A percentile compares a stretch with the other conserved stretches of the same genome.
These are phyloP conservation scores for Saprolegnia diclina DNA, from an alignment of 352 stramenopile genomes.

Conservation along the genomic window DNA sequence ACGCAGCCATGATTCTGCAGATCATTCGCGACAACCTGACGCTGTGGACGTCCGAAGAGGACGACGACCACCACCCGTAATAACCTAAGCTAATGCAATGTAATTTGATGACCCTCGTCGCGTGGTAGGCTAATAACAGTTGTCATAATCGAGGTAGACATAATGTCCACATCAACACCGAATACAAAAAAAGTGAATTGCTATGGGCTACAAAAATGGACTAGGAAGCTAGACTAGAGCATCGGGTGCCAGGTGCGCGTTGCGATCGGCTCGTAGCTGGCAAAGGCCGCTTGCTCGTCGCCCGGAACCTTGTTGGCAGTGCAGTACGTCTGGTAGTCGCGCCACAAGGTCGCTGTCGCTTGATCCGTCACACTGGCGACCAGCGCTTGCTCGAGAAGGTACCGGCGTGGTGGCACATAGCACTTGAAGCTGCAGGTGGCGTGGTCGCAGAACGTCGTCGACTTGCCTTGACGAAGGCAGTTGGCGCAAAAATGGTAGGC, in stretches of 20 bases:
- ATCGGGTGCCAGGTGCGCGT: neutral
- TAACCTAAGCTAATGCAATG: neutral
- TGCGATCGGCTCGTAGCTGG: neutral
- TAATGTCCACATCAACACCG: too few relatives aligned
- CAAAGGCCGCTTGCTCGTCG: neutral
- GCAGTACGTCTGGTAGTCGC: neutral
- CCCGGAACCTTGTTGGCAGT: neutral
- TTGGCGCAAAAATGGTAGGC: constrained; percentile 3
- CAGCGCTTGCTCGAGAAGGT: neutral
- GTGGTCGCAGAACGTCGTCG: neutral
- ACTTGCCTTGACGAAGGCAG: neutral
- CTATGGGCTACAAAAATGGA: too few relatives aligned
- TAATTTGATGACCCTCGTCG: neutral
- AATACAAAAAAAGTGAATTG: too few relatives aligned
- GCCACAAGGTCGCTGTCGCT: too few relatives aligned
- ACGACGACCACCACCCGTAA: constrained; percentile 22
- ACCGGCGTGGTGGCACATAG: neutral
- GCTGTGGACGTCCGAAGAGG: constrained; percentile 30
- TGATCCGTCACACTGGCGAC: too few relatives aligned
- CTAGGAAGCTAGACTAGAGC: too few relatives aligned
- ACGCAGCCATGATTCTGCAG: constrained; percentile 36
- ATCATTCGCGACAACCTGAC: constrained; percentile 36
- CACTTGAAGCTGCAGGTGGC: neutral
- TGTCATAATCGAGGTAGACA: neutral
- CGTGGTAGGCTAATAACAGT: neutral